phyloP scores from a whole-genome alignment of 2,329 filamentous ascomycete genomes.

The Dryadomyces quercivorus region DNA sequence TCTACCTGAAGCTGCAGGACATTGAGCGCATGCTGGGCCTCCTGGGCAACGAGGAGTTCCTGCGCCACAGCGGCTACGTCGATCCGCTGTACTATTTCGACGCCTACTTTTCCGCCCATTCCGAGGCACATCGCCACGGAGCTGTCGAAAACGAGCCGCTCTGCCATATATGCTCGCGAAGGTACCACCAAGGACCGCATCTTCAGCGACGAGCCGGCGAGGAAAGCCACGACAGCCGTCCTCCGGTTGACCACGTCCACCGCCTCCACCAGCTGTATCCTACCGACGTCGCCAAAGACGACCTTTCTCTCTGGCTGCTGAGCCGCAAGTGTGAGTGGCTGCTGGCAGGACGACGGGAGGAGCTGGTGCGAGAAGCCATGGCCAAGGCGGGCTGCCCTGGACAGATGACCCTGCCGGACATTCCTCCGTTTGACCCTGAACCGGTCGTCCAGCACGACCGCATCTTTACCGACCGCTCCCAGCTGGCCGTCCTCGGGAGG shows the following conservation, averaged over 20 bases:
- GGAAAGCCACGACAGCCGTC: neutral
- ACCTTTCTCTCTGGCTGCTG: constrained; percentile 5
- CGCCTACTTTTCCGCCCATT: constrained; percentile 5
- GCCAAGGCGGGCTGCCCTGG: neutral
- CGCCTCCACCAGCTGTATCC: constrained; percentile 6
- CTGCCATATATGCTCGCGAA: too few relatives aligned
- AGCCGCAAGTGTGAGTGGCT: constrained; percentile 10
- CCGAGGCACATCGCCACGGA: neutral
- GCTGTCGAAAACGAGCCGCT: too few relatives aligned
- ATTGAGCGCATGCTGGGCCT: constrained; percentile 5
- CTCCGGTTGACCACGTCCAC: constrained; percentile 1
- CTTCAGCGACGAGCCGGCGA: neutral
- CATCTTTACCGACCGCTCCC: constrained; percentile 5
- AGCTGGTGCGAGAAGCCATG: constrained; percentile 5
- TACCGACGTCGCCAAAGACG: neutral
- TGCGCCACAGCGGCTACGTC: neutral
- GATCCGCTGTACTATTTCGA: constrained; percentile 6
- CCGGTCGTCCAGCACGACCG: constrained; percentile 4
- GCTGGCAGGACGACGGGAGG: constrained; percentile 7
- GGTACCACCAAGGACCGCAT: too few relatives aligned
- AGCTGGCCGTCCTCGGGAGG: constrained; percentile 3
- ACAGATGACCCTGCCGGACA: constrained; percentile 3
- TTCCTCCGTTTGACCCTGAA: constrained; percentile 10
- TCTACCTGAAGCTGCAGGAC: constrained; percentile 4
- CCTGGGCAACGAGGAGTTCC: neutral